A percentile compares a stretch with the other conserved stretches of the same genome.
These are phyloP conservation scores for Pueraria montana DNA, from an alignment of 306 rosid genomes.

Conservation along the genomic window DNA sequence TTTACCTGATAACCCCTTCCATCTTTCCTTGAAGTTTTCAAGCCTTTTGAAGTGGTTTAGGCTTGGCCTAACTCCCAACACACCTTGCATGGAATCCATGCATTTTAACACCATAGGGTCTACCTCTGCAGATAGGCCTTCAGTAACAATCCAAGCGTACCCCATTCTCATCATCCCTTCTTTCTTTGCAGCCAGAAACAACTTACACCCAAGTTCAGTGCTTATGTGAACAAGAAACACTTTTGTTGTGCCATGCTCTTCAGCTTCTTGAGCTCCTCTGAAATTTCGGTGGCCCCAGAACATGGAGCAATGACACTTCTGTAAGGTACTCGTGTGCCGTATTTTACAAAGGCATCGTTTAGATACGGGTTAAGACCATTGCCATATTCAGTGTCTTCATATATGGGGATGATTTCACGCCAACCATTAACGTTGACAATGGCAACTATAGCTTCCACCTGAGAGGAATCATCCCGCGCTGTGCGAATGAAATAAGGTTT, in stretches of 20 bases:
- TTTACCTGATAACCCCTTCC: no score
- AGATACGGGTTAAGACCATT: neutral
- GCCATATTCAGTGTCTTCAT: slow-evolving; percentile 8
- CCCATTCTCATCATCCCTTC: neutral
- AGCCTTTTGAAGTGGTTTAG: neutral
- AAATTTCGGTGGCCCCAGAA: neutral
- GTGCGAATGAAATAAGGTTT: slow-evolving; percentile 6
- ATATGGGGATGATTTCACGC: slow-evolving; percentile 2
- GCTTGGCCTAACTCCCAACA: neutral
- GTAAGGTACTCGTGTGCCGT: neutral
- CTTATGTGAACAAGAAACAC: slow-evolving; percentile 2
- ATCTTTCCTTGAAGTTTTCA: neutral
- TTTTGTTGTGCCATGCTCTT: neutral
- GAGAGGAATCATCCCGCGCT: neutral
- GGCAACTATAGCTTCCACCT: neutral
- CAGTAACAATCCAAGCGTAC: neutral
- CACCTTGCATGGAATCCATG: slow-evolving; percentile 13
- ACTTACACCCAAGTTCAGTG: neutral
- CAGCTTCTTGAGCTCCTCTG: neutral
- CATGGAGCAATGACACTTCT: neutral
- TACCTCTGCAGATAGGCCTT: neutral
- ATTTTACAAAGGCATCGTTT: neutral
- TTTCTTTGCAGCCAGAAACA: neutral
- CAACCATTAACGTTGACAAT: neutral
- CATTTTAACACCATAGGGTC: neutral